phyloP scores from a whole-genome alignment of 805 yeast genomes.

The Yarrowia yakushimensis region DNA sequence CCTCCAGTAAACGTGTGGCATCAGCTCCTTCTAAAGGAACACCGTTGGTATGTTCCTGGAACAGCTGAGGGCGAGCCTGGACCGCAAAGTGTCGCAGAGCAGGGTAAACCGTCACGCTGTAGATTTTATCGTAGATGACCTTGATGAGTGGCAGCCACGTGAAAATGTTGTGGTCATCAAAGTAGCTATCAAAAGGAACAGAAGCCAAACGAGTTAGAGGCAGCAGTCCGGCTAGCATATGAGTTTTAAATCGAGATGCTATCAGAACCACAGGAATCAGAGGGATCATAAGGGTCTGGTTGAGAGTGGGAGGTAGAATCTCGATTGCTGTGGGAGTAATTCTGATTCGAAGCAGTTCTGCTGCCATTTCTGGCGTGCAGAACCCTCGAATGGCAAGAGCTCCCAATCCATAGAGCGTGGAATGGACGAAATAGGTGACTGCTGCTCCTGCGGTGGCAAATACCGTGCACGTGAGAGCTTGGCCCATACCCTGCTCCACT shows the following conservation, averaged over 20 bases:
- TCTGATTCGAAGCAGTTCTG: constrained; percentile 16
- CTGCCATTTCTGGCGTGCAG: constrained; percentile 16
- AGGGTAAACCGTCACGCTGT: constrained; percentile 2
- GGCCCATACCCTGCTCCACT: constrained; percentile 20
- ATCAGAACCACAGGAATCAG: constrained; percentile 7
- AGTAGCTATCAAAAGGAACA: constrained; percentile 1
- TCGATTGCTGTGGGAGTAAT: constrained; percentile 19
- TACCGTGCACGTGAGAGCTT: constrained; percentile 4
- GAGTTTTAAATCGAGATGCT: background rate
- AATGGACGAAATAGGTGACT: constrained; percentile 8
- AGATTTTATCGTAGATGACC: constrained; percentile 9
- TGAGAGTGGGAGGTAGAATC: constrained; percentile 17
- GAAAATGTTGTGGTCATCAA: constrained; percentile 20
- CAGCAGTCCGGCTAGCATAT: background rate
- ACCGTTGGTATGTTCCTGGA: background rate
- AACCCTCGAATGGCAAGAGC: constrained; percentile 5
- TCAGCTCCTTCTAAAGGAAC: background rate
- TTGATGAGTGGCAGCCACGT: constrained; percentile 14
- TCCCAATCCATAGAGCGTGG: constrained; percentile 11
- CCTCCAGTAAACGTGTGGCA: background rate
- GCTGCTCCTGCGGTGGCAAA: constrained; percentile 22
- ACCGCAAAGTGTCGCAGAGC: constrained; percentile 3
- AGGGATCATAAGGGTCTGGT: constrained; percentile 15
- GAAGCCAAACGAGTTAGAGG: constrained; percentile 10
- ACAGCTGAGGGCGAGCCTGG: constrained; percentile 20